Base-by-base conservation (phyloP, 768 basidiomycete genomes). In the Rhodotorula kratochvilovae region DNA sequence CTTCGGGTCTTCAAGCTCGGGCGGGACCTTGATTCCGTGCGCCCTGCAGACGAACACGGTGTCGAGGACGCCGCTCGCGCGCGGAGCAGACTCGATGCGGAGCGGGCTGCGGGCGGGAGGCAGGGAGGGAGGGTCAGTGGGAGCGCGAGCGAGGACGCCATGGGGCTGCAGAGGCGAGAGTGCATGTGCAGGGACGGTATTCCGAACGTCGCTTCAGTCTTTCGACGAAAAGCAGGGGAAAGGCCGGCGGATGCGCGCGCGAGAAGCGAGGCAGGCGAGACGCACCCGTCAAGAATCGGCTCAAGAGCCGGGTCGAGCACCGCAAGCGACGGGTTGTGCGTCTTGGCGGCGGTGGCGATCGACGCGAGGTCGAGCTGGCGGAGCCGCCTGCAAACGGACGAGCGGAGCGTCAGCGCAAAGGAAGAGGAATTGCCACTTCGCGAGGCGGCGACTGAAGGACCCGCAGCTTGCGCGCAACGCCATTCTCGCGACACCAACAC, bases 11-110 rank as follows among this genome's bases (percentile, higher is more conserved):
- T 86, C 83, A 65, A 92, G 89, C 73, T 89, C 90, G 2, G 84
- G 79, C 5, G 90, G 90, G 5, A 91, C 85, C 66, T 84, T 81
- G 64, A 92, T 81, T 11, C 86, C 87, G 77, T 92, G 89, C 0
- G 89, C 89, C 36, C 84, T 81, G 12, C 89, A 85, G 13, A 90
- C 87, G 48, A 61, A 63, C 3, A 72, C n/a, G 15, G 89, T 89
- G 79, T 90, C 89, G 67, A 90, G 82, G 19, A 91, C 84, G 12
- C 89, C 89, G 23, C 86, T 89, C 6, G 87, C 88, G 63, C 88
- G 81, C 3, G 90, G 90, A 77, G 85, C 86, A 0, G 89, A 89
- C 73, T 91, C 79, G 25, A 92, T 81, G 17, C 89, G 85, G 21
- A 92, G 80, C 1, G 89, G 87, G 39, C 85, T 86, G 0, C 88